phyloP scores from a whole-genome alignment of 2,329 filamentous ascomycete species.

The Pyricularia sp. region DNA sequence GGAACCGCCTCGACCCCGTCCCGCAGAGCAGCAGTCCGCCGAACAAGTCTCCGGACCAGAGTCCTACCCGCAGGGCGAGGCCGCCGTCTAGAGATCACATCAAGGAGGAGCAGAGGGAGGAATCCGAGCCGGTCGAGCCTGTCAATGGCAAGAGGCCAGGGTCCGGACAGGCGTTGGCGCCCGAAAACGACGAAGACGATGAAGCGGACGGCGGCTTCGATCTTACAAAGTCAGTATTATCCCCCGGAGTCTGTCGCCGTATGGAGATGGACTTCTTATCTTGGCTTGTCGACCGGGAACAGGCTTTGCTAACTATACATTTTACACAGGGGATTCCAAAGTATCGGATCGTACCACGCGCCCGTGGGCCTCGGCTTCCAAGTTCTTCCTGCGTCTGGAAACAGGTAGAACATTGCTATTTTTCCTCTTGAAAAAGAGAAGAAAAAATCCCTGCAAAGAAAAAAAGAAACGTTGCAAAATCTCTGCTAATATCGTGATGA shows the following conservation, averaged over 20 bases:
- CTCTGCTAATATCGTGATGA: not conserved
- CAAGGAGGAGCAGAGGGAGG: constrained; percentile 8
- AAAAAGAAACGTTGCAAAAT: not conserved
- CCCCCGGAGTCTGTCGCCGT: not conserved
- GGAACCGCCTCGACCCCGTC: constrained; percentile 24
- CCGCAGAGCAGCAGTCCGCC: constrained; percentile 52
- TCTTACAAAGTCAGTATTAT: constrained; percentile 39
- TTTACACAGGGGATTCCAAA: constrained; percentile 48
- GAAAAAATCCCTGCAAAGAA: not conserved
- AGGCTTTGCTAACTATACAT: constrained; percentile 16
- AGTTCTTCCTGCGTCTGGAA: constrained; percentile 30
- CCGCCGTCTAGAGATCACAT: constrained; percentile 11
- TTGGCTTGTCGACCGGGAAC: not conserved
- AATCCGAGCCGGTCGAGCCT: not conserved
- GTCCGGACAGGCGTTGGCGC: constrained; percentile 12
- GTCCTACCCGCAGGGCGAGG: constrained; percentile 28
- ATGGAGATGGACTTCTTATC: not conserved
- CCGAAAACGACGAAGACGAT: constrained; percentile 11
- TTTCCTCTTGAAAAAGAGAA: not conserved
- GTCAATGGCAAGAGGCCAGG: constrained; percentile 1
- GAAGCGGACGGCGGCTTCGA: constrained; percentile 49
- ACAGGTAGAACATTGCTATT: constrained; percentile 11
- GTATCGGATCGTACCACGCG: constrained; percentile 54
- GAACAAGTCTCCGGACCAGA: constrained; percentile 42
- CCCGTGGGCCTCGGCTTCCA: constrained; percentile 37